phyloP scores from a whole-genome alignment of 2,329 filamentous ascomycete species.

The Sporothrix variecibatus region DNA sequence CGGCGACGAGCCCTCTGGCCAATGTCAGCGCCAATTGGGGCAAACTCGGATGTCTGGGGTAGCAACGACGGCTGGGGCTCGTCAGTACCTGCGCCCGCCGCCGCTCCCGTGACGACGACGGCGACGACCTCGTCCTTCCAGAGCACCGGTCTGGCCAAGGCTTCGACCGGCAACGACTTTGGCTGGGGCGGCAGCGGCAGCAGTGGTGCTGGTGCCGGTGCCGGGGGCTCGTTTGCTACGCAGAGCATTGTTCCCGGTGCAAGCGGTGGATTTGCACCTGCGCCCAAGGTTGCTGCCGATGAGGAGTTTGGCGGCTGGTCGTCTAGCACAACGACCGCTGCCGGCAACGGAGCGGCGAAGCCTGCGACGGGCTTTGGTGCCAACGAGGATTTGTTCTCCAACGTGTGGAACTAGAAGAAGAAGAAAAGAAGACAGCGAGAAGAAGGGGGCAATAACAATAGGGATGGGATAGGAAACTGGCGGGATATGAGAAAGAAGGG shows the following conservation, averaged over 20 bases:
- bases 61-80: constrained; percentile 75
- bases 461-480: background rate
- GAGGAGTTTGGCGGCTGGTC: constrained; percentile 97
- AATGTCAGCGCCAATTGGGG: constrained; percentile 44
- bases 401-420: constrained; percentile 78
- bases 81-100: constrained; percentile 52
- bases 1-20: constrained; percentile 42
- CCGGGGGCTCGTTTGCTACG: constrained; percentile 53
- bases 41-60: constrained; percentile 76
- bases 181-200: constrained; percentile 52
- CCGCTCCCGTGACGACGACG: constrained; percentile 33
- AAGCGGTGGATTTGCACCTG: constrained; percentile 64
- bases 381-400: constrained; percentile 88
- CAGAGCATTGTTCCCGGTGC: constrained; percentile 63
- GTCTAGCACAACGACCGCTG: constrained; percentile 60
- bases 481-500: background rate
- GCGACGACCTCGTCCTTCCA: constrained; percentile 33
- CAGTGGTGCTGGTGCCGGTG: constrained; percentile 25
- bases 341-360: constrained; percentile 49
- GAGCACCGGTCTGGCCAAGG: constrained; percentile 5
- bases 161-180: constrained; percentile 55
- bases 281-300: constrained; percentile 76
- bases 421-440: background rate
- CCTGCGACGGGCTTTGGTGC: constrained; percentile 60
- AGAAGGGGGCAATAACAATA: too few species aligned